Conservation (phyloP, 2,329 filamentous ascomycete species). For the Botryotinia calthae region DNA sequence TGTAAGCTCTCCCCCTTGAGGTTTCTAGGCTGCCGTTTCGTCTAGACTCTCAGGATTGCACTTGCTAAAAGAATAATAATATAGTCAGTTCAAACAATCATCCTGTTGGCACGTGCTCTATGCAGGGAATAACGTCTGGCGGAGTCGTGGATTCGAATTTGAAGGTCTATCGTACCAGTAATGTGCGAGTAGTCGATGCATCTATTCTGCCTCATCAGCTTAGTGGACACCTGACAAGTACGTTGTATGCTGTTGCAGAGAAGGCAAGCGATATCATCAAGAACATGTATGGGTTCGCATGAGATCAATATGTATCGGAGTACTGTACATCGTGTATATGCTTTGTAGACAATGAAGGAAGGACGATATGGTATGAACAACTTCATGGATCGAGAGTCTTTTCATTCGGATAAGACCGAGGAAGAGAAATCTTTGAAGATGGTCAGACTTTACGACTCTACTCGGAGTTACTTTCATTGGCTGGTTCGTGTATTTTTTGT, state of each 20-base stretch:
- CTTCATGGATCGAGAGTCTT: not conserved
- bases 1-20: slow-evolving; percentile 18
- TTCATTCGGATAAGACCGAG: not conserved
- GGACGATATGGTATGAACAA: not conserved
- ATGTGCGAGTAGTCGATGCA: slow-evolving; percentile 29
- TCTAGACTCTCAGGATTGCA: not conserved
- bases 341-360: not conserved
- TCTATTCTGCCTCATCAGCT: slow-evolving; percentile 25
- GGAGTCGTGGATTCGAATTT: slow-evolving; percentile 29
- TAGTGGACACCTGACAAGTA: slow-evolving; percentile 27
- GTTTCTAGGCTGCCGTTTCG: not conserved
- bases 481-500: not conserved
- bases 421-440: not conserved
- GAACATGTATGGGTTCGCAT: not conserved
- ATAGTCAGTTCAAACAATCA: slow-evolving; percentile 23
- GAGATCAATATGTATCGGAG: not conserved
- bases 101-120: slow-evolving; percentile 28
- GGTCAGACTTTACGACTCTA: not conserved
- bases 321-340: not conserved
- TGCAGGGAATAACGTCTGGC: slow-evolving; percentile 24
- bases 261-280: slow-evolving; percentile 27
- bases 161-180: slow-evolving; percentile 27
- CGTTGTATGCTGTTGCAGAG: slow-evolving; percentile 29
- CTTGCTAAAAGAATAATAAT: not conserved
- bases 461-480: not conserved